phyloP scores from a whole-genome alignment of 495 filamentous ascomycete genomes.

The Penicillium diatomitis region DNA sequence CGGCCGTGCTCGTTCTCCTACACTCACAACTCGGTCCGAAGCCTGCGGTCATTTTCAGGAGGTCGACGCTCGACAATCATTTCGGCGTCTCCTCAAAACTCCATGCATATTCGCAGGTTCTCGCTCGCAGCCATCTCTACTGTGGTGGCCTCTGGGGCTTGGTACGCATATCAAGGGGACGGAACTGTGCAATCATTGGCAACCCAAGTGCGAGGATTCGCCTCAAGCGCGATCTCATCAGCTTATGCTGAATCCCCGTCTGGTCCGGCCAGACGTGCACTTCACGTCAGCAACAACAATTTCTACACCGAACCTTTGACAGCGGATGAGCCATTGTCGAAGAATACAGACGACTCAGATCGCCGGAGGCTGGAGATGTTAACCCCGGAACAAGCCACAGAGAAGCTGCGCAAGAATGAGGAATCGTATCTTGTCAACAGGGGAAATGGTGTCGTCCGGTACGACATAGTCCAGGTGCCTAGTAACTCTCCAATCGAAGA shows the following conservation, averaged over 20 bases:
- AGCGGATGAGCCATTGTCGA: slow-evolving; percentile 76
- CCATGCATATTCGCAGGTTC: slow-evolving; percentile 58
- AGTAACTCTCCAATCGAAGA: slow-evolving; percentile 98
- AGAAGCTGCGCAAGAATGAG: slow-evolving; percentile 80
- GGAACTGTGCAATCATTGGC: slow-evolving; percentile 15
- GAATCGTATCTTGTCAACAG: slow-evolving; percentile 85
- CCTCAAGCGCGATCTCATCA: slow-evolving; percentile 19
- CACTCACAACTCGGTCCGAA: slow-evolving; percentile 37
- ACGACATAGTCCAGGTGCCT: slow-evolving; percentile 89
- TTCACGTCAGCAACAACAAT: slow-evolving; percentile 75
- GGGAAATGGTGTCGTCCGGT: slow-evolving; percentile 84
- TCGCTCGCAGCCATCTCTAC: slow-evolving; percentile 52
- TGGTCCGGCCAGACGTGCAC: slow-evolving; percentile 28
- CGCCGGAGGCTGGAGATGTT: slow-evolving; percentile 87
- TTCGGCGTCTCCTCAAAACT: slow-evolving; percentile 36
- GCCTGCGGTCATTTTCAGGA: slow-evolving; percentile 33
- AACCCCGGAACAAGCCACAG: slow-evolving; percentile 87
- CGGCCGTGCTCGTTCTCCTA: slow-evolving; percentile 35
- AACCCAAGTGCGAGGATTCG: slow-evolving; percentile 20
- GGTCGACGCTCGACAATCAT: slow-evolving; percentile 27
- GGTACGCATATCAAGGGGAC: slow-evolving; percentile 50
- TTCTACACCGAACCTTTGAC: slow-evolving; percentile 73
- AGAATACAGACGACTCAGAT: slow-evolving; percentile 73
- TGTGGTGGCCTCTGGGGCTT: slow-evolving; percentile 55
- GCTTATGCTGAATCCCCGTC: slow-evolving; percentile 23